Base-by-base conservation (phyloP, 805 yeast genomes). In the Scheffersomyces ergatensis region DNA sequence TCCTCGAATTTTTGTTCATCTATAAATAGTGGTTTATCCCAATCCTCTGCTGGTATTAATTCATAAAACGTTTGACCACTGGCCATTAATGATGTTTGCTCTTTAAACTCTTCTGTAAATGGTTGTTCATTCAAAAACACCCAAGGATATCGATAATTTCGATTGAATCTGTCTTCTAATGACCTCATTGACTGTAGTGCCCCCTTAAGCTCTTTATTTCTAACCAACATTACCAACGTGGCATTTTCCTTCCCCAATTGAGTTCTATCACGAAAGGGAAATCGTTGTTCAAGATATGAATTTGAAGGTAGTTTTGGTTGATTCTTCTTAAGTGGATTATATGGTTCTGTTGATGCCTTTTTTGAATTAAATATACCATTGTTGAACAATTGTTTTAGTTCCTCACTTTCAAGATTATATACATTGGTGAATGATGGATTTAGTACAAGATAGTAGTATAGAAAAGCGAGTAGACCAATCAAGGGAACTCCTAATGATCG, bases 221-320 rank as follows among this genome's bases (percentile, higher is more conserved):
- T 70, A 30, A 86, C 95, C 20, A 90, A 75, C 96, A 90, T 89
- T 40, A 90, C 74, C 20, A 90, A 60, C 0, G 95, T 84, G 3
- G 97, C 97, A 58, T 89, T 89, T 54, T 87, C 95, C 15, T 46
- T 57, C 1, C 87, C 83, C 32, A 65, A 42, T 41, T 66, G 69
- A 15, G 46, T 38, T 38, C 66, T 53, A 42, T 72, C 70, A 32
- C 63, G 50, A 13, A 34, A 33, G 3, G 67, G 62, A 27, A 42
- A 39, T n/a, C 36, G 27, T 34, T 44, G 37, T 16, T 46, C 42
- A 14, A 60, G 29, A 42, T 65, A 65, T 8, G 65, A 53, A 39
- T 60, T 64, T 7, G 62, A 47, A 1, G 69, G 45, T 27, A 61
- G 45, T 40, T 63, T 64, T 19, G 58, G 63, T 7, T 46, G 47